Conservation (phyloP, 2,329 filamentous ascomycete species). For the Neodidymelliopsis sp. region DNA sequence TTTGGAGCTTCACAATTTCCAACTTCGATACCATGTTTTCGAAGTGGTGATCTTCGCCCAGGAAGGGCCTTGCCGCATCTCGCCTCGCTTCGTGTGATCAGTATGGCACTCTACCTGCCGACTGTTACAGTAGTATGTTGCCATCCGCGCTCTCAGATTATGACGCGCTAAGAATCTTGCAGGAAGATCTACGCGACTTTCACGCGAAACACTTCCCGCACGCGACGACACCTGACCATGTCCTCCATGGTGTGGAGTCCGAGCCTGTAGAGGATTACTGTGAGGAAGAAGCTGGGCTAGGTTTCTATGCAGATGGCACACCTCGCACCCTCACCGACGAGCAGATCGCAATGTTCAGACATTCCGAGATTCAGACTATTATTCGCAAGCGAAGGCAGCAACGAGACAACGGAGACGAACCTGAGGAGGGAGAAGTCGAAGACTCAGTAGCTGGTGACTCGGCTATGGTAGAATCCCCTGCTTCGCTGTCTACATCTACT, state of each 20-base stretch:
- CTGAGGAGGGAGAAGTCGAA: conserved; percentile 21
- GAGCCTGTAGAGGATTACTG: conserved; percentile 25
- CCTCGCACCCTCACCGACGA: conserved; percentile 91
- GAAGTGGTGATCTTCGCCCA: conserved; percentile 24
- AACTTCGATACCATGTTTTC: conserved; percentile 22
- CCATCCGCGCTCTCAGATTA: not conserved
- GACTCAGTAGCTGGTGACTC: not conserved
- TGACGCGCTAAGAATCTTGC: conserved; percentile 23
- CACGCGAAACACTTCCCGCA: conserved; percentile 54
- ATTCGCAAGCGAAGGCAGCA: conserved; percentile 50
- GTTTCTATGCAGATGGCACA: conserved; percentile 84
- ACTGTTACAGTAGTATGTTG: conserved; percentile 43
- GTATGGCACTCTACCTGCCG: conserved; percentile 38
- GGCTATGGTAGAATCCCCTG: not conserved
- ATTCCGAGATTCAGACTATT: conserved; percentile 82
- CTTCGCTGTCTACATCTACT: conserved; percentile 1
- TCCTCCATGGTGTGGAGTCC: conserved; percentile 37
- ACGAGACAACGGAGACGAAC: conserved; percentile 31
- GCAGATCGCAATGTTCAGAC: conserved; percentile 88
- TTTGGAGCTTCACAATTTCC: conserved; percentile 13
- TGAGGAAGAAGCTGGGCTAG: conserved; percentile 71
- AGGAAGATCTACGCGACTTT: conserved; percentile 56
- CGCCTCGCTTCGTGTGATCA: not conserved
- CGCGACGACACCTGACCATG: conserved; percentile 43
- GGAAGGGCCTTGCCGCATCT: conserved; percentile 20